Conservation (phyloP, 805 yeast species). For the Saturnispora diversa region DNA sequence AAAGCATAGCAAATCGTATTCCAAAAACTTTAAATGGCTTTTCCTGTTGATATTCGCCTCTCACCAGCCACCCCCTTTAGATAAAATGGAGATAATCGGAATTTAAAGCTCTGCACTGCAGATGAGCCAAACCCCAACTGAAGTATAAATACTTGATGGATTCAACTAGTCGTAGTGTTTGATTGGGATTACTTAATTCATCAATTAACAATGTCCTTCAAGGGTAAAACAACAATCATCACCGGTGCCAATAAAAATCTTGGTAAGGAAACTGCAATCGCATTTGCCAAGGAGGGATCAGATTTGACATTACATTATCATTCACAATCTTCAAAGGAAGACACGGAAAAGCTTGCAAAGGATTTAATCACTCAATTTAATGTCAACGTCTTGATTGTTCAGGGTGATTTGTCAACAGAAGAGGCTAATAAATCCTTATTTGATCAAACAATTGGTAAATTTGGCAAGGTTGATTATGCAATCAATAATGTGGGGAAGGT, state of each 20-base stretch:
- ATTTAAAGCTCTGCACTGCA: too few relatives aligned
- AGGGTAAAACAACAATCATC: slow-evolving; percentile 15
- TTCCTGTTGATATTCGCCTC: too few relatives aligned
- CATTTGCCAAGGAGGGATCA: slow-evolving; percentile 48
- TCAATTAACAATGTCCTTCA: slow-evolving; percentile 8
- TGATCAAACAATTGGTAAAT: slow-evolving; percentile 34
- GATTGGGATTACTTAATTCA: too few relatives aligned
- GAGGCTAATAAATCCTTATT: slow-evolving; percentile 39
- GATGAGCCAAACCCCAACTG: too few relatives aligned
- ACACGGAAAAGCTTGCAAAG: slow-evolving; percentile 32
- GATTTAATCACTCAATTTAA: slow-evolving; percentile 32
- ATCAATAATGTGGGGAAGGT: slow-evolving; percentile 62
- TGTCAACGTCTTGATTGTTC: slow-evolving; percentile 35
- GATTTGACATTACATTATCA: slow-evolving; percentile 50
- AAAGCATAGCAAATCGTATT: too few relatives aligned
- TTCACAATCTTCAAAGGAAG: slow-evolving; percentile 32
- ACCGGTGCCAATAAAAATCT: slow-evolving; percentile 20
- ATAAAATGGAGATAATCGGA: too few relatives aligned
- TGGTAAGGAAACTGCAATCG: slow-evolving; percentile 29
- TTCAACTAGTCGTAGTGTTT: too few relatives aligned
- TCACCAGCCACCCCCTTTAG: too few relatives aligned
- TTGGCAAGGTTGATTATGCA: slow-evolving; percentile 54
- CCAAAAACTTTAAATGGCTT: too few relatives aligned
- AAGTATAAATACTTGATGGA: too few relatives aligned
- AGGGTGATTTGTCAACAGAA: slow-evolving; percentile 38